Percentiles rank a stretch among this genome's conserved stretches.
Conservation (phyloP, 1,139 yeast species). For the Candida sp. region DNA sequence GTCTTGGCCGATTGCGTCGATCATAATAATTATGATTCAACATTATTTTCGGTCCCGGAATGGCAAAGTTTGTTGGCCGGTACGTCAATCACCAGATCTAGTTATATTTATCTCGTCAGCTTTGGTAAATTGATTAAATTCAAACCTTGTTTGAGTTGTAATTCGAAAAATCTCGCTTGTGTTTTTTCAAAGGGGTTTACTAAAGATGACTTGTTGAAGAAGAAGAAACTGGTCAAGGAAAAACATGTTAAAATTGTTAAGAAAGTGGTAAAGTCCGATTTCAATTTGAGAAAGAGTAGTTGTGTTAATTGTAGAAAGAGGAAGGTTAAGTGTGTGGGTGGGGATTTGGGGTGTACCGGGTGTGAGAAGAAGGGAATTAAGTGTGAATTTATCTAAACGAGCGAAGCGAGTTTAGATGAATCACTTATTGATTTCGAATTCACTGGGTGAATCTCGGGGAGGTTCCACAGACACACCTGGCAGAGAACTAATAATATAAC, state of each 20-base stretch:
- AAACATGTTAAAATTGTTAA: constrained; percentile 5
- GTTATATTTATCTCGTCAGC: background rate
- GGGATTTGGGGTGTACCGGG: constrained; percentile 31
- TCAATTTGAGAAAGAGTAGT: constrained; percentile 23
- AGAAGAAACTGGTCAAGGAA: constrained; percentile 9
- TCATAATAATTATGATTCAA: background rate
- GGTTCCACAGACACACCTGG: too few relatives aligned
- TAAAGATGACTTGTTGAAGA: constrained; percentile 46
- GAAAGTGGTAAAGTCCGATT: background rate
- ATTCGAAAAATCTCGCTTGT: constrained; percentile 40
- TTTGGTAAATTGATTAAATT: constrained; percentile 44
- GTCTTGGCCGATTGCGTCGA: constrained; percentile 12
- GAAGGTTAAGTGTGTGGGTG: constrained; percentile 34
- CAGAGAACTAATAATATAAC: too few relatives aligned
- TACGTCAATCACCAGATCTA: background rate
- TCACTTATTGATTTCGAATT: too few relatives aligned
- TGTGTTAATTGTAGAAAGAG: constrained; percentile 36
- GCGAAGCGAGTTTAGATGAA: too few relatives aligned
- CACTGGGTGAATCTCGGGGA: too few relatives aligned
- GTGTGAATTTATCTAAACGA: constrained; percentile 31
- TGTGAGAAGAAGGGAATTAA: constrained; percentile 32
- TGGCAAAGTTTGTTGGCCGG: background rate
- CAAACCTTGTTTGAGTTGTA: constrained; percentile 49
- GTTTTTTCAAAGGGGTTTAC: constrained; percentile 58
- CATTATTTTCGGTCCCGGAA: background rate